Percentiles rank a stretch among this genome's conserved stretches.
Evolutionary conservation across 106 monocot genomes (phyloP).

Genomic region (Allium fistulosum): DNA sequence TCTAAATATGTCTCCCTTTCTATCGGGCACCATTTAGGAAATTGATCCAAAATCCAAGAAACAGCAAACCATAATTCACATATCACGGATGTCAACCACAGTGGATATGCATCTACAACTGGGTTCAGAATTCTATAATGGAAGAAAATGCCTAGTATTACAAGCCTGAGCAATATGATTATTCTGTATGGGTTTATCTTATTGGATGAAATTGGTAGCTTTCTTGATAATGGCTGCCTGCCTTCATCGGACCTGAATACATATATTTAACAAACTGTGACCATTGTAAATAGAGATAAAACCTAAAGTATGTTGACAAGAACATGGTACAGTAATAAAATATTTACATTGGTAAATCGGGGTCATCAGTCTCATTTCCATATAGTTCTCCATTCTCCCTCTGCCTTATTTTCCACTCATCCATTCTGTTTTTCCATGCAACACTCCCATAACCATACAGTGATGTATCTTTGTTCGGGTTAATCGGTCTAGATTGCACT

Average conservation of each 20-base stretch:
- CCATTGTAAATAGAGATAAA: neutral
- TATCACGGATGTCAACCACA: constrained; percentile 84
- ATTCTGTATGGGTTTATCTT: constrained; percentile 77
- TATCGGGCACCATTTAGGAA: constrained; percentile 85
- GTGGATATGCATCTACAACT: constrained; percentile 56
- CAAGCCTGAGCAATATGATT: constrained; percentile 66
- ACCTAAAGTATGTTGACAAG: neutral
- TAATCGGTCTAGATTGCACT: constrained; percentile 53
- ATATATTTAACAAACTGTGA: neutral
- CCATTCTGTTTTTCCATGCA: constrained; percentile 60
- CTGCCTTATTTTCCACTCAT: constrained; percentile 48
- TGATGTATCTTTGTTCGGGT: constrained; percentile 55
- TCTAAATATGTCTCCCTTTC: constrained; percentile 80
- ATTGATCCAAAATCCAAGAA: constrained; percentile 91
- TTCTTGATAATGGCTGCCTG: constrained; percentile 68
- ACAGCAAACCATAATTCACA: constrained; percentile 89
- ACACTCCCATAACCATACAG: constrained; percentile 78
- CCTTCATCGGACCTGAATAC: constrained; percentile 53
- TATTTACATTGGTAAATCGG: constrained; percentile 53
- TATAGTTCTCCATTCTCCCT: constrained; percentile 14
- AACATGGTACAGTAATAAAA: neutral
- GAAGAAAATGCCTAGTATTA: constrained; percentile 72
- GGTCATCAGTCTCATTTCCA: constrained; percentile 25
- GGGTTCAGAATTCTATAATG: constrained; percentile 70
- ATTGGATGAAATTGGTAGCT: constrained; percentile 63